Percentiles rank a stretch among this genome's conserved stretches.
phyloP scores from a whole-genome alignment of 768 basidiomycete genomes.

The Termitomyces sp. region DNA sequence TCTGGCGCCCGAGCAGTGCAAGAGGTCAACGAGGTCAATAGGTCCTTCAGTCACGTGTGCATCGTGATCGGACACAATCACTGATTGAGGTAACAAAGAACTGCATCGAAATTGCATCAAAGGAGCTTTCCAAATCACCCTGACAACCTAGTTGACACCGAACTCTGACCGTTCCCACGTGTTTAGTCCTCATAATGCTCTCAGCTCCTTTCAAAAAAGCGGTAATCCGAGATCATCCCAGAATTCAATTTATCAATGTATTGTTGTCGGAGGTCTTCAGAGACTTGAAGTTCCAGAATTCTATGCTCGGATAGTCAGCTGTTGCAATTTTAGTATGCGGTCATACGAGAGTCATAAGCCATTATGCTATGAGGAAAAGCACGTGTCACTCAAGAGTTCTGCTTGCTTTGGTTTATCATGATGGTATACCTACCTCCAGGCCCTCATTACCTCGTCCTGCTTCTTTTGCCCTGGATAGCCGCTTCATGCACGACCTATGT shows the following conservation, averaged over 20 bases:
- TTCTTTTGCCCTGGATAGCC: background rate
- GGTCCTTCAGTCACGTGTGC: no score
- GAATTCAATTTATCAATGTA: background rate
- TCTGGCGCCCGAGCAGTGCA: no score
- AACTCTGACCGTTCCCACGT: background rate
- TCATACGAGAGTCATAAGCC: background rate
- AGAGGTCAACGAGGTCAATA: no score
- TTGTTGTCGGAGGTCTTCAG: background rate
- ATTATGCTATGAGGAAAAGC: background rate
- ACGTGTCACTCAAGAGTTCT: background rate
- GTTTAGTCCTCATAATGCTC: background rate
- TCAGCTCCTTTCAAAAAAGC: background rate
- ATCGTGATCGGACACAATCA: no score
- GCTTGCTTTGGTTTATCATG: background rate
- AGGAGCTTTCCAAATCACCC: background rate
- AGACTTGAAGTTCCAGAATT: background rate
- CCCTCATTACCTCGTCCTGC: conserved; percentile 2
- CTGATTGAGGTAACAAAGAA: no score
- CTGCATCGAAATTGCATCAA: no score
- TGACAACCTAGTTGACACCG: background rate
- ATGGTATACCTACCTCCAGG: conserved; percentile 4
- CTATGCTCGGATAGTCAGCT: background rate
- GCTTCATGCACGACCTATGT: background rate
- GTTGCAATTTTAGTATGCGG: background rate
- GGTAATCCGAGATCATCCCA: background rate